Evolutionary conservation across 352 stramenopile genomes (phyloP).

Genomic region (Globisporangium abappressorium): DNA sequence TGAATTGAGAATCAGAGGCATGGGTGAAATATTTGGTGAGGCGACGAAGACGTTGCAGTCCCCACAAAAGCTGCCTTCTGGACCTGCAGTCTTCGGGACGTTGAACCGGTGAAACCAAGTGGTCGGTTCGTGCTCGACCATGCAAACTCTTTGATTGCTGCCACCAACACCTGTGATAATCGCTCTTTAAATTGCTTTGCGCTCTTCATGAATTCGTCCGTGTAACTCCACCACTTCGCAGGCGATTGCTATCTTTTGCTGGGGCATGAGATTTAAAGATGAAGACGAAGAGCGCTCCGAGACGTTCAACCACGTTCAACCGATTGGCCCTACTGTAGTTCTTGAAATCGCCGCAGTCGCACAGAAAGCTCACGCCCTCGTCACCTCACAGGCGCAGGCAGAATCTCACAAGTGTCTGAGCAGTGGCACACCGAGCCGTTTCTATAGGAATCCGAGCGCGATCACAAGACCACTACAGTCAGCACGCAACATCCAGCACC

Average conservation of each 20-base stretch:
- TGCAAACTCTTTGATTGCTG: background rate
- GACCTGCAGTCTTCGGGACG: background rate
- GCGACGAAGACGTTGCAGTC: background rate
- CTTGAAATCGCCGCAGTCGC: no score
- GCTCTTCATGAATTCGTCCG: background rate
- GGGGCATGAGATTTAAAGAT: no score
- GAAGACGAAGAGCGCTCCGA: no score
- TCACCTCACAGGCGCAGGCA: no score
- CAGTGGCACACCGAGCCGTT: slow-evolving; percentile 14
- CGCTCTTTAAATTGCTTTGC: no score
- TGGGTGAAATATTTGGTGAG: background rate
- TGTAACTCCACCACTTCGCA: background rate
- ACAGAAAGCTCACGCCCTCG: no score
- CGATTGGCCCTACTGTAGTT: no score
- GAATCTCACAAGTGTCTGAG: no score
- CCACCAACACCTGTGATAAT: background rate
- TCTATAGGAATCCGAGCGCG: slow-evolving; percentile 1
- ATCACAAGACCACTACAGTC: background rate
- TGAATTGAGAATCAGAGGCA: background rate
- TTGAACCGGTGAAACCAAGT: background rate
- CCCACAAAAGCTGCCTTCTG: background rate
- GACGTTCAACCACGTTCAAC: no score
- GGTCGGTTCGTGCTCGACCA: background rate
- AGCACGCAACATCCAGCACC: background rate
- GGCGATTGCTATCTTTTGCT: no score